Conservation (phyloP, 352 stramenopile species). For the Poterioochromonas sp. region DNA sequence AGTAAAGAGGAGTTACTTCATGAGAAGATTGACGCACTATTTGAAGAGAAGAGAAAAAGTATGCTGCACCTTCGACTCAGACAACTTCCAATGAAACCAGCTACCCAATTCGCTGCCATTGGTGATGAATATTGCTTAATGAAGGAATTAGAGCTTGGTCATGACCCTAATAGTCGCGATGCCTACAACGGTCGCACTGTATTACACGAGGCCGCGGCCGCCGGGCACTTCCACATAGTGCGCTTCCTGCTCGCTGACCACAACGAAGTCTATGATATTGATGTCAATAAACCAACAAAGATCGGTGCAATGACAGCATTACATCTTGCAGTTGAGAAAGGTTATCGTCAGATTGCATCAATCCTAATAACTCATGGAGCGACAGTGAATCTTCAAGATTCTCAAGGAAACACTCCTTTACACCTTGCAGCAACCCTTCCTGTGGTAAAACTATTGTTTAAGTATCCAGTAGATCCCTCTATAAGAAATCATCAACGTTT, state of each 20-base stretch:
- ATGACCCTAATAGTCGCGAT: not conserved
- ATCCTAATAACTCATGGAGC: slow-evolving; percentile 8
- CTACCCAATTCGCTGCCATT: not conserved
- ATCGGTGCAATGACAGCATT: not conserved
- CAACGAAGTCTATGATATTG: not conserved
- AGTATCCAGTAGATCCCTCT: not conserved
- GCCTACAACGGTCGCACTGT: not conserved
- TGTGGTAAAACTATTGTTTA: slow-evolving; percentile 7
- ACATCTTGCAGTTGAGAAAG: slow-evolving; percentile 28
- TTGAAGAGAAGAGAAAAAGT: not conserved
- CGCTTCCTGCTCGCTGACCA: not conserved
- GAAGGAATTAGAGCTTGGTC: not conserved
- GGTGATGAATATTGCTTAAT: slow-evolving; percentile 16
- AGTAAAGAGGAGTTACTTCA: not conserved
- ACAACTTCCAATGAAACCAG: not conserved
- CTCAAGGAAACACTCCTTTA: not conserved
- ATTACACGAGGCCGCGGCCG: not conserved
- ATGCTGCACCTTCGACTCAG: not conserved
- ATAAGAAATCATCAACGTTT: not conserved
- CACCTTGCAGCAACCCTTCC: not conserved
- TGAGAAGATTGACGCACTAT: slow-evolving; percentile 4
- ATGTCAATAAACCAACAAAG: slow-evolving; percentile 21
- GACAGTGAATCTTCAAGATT: not conserved
- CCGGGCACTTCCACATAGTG: slow-evolving; percentile 16
- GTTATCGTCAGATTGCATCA: slow-evolving; percentile 23